Percentiles rank a stretch among this genome's conserved stretches.
Evolutionary conservation across 352 stramenopile genomes (phyloP).

Genomic region (Peronospora destructor): DNA sequence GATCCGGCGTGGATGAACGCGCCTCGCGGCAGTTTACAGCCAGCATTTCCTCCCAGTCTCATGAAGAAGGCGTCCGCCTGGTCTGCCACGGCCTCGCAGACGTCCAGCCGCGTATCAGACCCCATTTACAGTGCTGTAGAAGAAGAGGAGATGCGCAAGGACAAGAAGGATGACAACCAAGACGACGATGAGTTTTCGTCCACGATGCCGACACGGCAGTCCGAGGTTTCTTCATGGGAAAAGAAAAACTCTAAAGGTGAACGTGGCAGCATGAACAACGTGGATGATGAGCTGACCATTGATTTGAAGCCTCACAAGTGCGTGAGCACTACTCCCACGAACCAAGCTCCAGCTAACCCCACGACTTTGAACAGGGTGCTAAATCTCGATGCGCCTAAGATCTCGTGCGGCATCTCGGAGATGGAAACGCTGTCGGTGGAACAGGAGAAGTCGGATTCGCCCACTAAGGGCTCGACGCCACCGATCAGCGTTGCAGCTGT

Average conservation of each 20-base stretch:
- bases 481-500: slow-evolving; percentile 6
- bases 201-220: slow-evolving; percentile 16
- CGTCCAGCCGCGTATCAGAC: slow-evolving; percentile 24
- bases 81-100: slow-evolving; percentile 29
- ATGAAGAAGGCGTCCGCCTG: slow-evolving; percentile 53
- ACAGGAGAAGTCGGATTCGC: slow-evolving; percentile 16
- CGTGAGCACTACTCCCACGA: slow-evolving; percentile 28
- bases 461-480: slow-evolving; percentile 8
- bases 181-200: slow-evolving; percentile 27
- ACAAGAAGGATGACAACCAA: slow-evolving; percentile 21
- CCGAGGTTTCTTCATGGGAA: slow-evolving; percentile 1
- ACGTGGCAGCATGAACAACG: slow-evolving; percentile 18
- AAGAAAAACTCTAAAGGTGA: slow-evolving; percentile 10
- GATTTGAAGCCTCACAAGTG: slow-evolving; percentile 27
- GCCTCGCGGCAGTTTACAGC: slow-evolving; percentile 50
- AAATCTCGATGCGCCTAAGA: slow-evolving; percentile 23
- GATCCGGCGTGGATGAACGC: slow-evolving; percentile 66
- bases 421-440: slow-evolving; percentile 33
- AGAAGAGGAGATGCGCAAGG: slow-evolving; percentile 11
- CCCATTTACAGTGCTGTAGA: slow-evolving; percentile 21
- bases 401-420: slow-evolving; percentile 32
- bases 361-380: slow-evolving; percentile 24
- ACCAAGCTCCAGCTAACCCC: slow-evolving; percentile 20
- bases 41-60: slow-evolving; percentile 40
- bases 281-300: slow-evolving; percentile 11